Evolutionary conservation across 2,329 filamentous ascomycete species (phyloP).

Genomic region (Penicillium nordicum): DNA sequence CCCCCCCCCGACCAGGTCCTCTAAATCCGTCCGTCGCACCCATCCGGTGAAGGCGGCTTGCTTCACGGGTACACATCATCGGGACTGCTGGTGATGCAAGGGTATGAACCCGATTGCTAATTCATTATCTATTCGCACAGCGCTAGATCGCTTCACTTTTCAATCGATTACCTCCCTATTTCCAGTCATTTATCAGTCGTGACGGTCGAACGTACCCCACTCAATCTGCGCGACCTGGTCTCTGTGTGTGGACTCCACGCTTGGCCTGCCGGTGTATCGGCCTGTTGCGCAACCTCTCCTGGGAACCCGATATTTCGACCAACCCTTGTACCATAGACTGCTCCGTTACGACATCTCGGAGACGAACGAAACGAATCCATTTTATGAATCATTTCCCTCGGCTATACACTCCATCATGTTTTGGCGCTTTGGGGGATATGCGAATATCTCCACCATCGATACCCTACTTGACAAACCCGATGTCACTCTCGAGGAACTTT

Average conservation of each 20-base stretch:
- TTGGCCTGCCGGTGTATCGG: slow-evolving; percentile 16
- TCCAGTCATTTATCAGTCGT: slow-evolving; percentile 1
- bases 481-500: slow-evolving; percentile 89
- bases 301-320: slow-evolving; percentile 9
- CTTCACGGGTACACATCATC: slow-evolving; percentile 19
- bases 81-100: slow-evolving; percentile 20
- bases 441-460: slow-evolving; percentile 94
- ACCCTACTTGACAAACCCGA: slow-evolving; percentile 93
- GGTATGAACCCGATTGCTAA: slow-evolving; percentile 17
- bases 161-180: slow-evolving; percentile 1
- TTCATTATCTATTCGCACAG: slow-evolving; percentile 11
- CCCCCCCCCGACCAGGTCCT: neutral
- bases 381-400: slow-evolving; percentile 37
- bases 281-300: slow-evolving; percentile 19
- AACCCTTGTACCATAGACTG: slow-evolving; percentile 27
- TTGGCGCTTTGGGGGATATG: slow-evolving; percentile 98
- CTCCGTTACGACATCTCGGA: slow-evolving; percentile 28
- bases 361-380: slow-evolving; percentile 25
- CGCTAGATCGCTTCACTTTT: slow-evolving; percentile 20
- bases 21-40: neutral
- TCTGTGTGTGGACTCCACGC: slow-evolving; percentile 20
- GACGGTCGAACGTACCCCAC: slow-evolving; percentile 7
- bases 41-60: slow-evolving; percentile 11
- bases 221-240: slow-evolving; percentile 13
- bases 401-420: slow-evolving; percentile 73